Evolutionary conservation across 176 grass and related monocot genomes (phyloP), one percentile per base, ranked within the genome.

Genomic region (Oryza rufipogon): DNA sequence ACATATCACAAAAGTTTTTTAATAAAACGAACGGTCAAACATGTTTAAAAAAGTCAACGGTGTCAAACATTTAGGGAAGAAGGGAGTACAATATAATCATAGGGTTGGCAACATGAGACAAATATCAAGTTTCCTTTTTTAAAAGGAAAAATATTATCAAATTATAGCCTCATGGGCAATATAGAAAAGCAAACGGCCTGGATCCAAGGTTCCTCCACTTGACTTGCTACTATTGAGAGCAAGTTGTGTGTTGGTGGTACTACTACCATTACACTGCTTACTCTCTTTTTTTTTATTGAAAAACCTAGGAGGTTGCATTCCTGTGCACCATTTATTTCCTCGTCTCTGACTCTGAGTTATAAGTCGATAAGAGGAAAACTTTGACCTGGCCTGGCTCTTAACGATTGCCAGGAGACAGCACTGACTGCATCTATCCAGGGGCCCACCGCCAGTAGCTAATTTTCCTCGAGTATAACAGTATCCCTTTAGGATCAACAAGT

Each of bases 261-360:
- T 41, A 16, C 13, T 42, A 13, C 20, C 45, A 26, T 39, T 28
- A 45, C 7, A 60, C 38, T 7, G 42, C 74, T 9, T 67, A 44
- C 19, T 49, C 20, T 20, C 16, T 25, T 34, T 44, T 61, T 20
- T 23, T 61, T 66, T 41, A 25, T 61, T 73, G 51, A 52, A 42
- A 47, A 85, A 89, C 87, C 81, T 85, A 84, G 76, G 87, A 88
- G 68, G 73, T 19, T 65, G 48, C 33, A n/a, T 64, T 20, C 49
- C 38, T 73, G 38, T 86, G 74, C 58, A 15, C 68, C 36, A 47
- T 16, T 25, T 39, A 36, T 44, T 45, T 66, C 33, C 45, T 22
- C 32, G 14, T 58, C 54, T 58, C 54, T 58, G 19, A 58, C 36
- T 64, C 41, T 32, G 11, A 36, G n/a, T 28, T 65, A 63, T 65